Percentiles rank a stretch among this genome's conserved stretches.
These are phyloP conservation scores for Xylaria longipes DNA, from an alignment of 495 filamentous ascomycete genomes.

Conservation along the genomic window DNA sequence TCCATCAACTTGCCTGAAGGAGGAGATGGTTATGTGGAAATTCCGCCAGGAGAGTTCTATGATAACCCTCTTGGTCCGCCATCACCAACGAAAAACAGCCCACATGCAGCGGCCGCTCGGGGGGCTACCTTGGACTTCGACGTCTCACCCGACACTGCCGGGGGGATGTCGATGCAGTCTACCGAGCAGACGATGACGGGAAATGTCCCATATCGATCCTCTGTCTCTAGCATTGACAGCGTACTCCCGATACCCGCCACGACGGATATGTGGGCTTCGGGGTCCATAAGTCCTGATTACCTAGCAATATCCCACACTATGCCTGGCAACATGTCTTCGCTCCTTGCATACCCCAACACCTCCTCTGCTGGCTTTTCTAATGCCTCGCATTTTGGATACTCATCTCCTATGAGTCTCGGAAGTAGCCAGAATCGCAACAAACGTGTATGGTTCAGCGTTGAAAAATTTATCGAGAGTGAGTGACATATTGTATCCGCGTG, in stretches of 20 bases:
- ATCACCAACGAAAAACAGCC: slow-evolving; percentile 19
- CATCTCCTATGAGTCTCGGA: slow-evolving; percentile 22
- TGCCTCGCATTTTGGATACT: slow-evolving; percentile 34
- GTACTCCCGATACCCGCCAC: slow-evolving; percentile 11
- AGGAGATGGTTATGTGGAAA: slow-evolving; percentile 55
- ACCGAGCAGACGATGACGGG: not conserved
- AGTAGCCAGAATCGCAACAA: slow-evolving; percentile 10
- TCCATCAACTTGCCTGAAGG: slow-evolving; percentile 62
- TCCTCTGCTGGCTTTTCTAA: slow-evolving; percentile 22
- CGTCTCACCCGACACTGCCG: not conserved
- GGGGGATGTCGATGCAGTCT: not conserved
- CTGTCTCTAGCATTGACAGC: slow-evolving; percentile 21
- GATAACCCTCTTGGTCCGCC: slow-evolving; percentile 27
- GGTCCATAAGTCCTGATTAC: slow-evolving; percentile 23
- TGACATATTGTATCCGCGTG: not conserved
- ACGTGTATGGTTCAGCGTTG: slow-evolving; percentile 36
- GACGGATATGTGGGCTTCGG: slow-evolving; percentile 26
- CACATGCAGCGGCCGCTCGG: slow-evolving; percentile 9
- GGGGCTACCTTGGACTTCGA: not conserved
- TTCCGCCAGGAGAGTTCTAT: slow-evolving; percentile 46
- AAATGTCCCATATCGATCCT: not conserved
- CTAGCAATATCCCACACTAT: slow-evolving; percentile 10
- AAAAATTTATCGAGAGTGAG: slow-evolving; percentile 34
- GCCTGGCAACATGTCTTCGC: slow-evolving; percentile 23
- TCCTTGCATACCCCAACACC: slow-evolving; percentile 31